Conservation (phyloP, 2,329 filamentous ascomycete species). For the Penicillium glabrum region DNA sequence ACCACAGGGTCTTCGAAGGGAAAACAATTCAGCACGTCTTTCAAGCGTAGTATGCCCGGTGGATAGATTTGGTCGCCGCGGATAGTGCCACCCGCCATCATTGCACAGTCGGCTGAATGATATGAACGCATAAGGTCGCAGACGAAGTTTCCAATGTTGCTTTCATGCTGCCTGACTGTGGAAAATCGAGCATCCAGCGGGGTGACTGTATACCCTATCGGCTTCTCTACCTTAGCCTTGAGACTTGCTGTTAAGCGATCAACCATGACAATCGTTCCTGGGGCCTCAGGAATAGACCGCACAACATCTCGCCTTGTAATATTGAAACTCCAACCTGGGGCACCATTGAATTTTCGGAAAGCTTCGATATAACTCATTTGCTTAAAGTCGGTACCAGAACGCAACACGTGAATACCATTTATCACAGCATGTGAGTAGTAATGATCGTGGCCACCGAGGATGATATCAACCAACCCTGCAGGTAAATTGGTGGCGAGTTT, state of each 20-base stretch:
- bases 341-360: slow-evolving; percentile 54
- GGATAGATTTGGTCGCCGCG: slow-evolving; percentile 87
- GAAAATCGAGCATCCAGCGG: slow-evolving; percentile 85
- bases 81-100: slow-evolving; percentile 85
- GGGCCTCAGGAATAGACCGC: slow-evolving; percentile 65
- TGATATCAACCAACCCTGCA: slow-evolving; percentile 74
- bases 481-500: slow-evolving; percentile 74
- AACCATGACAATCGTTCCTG: slow-evolving; percentile 61
- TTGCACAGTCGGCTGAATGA: slow-evolving; percentile 74
- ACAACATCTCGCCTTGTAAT: slow-evolving; percentile 75
- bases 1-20: slow-evolving; percentile 91
- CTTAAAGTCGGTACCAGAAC: slow-evolving; percentile 89
- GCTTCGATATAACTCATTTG: slow-evolving; percentile 86
- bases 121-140: slow-evolving; percentile 88
- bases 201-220: slow-evolving; percentile 77
- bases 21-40: slow-evolving; percentile 58
- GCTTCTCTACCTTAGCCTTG: slow-evolving; percentile 74
- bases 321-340: slow-evolving; percentile 70
- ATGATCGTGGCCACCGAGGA: slow-evolving; percentile 87
- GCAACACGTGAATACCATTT: slow-evolving; percentile 79
- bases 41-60: slow-evolving; percentile 57
- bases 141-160: slow-evolving; percentile 86
- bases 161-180: slow-evolving; percentile 74
- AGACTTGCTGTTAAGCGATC: slow-evolving; percentile 70
- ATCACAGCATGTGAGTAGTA: slow-evolving; percentile 77